phyloP scores from a whole-genome alignment of 805 yeast species.

The Starmerella sirachaensis region DNA sequence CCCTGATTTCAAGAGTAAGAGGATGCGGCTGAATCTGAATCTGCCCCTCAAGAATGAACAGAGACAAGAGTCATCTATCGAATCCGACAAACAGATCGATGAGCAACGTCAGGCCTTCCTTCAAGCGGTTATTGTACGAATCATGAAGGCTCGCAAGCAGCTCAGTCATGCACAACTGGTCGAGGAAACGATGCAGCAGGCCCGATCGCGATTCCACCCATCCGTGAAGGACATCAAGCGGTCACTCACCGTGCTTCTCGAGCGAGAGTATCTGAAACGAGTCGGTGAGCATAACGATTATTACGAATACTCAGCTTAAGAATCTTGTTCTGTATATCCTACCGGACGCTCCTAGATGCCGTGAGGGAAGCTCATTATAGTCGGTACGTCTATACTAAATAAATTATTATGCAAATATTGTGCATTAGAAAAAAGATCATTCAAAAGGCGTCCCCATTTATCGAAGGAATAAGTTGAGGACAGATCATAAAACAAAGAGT shows the following conservation, averaged over 20 bases:
- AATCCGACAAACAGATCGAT: slow-evolving; percentile 66
- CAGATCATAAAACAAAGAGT: too few relatives aligned
- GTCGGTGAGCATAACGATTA: slow-evolving; percentile 62
- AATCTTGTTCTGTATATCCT: background rate
- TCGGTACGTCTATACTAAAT: background rate
- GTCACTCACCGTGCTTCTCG: slow-evolving; percentile 74
- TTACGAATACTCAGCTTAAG: slow-evolving; percentile 68
- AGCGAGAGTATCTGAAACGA: slow-evolving; percentile 73
- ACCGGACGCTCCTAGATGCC: background rate
- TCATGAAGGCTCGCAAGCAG: slow-evolving; percentile 85
- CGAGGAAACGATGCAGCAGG: slow-evolving; percentile 78
- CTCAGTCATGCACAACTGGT: slow-evolving; percentile 69
- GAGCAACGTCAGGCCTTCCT: slow-evolving; percentile 76
- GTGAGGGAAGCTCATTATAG: background rate
- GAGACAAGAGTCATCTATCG: slow-evolving; percentile 58
- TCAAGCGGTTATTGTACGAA: slow-evolving; percentile 88
- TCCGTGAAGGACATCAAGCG: slow-evolving; percentile 74
- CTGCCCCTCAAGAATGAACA: slow-evolving; percentile 46
- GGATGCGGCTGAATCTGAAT: slow-evolving; percentile 66
- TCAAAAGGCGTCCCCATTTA: too few relatives aligned
- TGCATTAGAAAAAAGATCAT: too few relatives aligned
- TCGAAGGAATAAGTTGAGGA: too few relatives aligned
- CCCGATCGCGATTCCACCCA: slow-evolving; percentile 73
- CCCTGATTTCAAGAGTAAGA: slow-evolving; percentile 72
- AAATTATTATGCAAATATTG: too few relatives aligned